Percentiles rank a stretch among this genome's conserved stretches.
phyloP scores from a whole-genome alignment of 805 yeast genomes.

The Metschnikowia cubensis region DNA sequence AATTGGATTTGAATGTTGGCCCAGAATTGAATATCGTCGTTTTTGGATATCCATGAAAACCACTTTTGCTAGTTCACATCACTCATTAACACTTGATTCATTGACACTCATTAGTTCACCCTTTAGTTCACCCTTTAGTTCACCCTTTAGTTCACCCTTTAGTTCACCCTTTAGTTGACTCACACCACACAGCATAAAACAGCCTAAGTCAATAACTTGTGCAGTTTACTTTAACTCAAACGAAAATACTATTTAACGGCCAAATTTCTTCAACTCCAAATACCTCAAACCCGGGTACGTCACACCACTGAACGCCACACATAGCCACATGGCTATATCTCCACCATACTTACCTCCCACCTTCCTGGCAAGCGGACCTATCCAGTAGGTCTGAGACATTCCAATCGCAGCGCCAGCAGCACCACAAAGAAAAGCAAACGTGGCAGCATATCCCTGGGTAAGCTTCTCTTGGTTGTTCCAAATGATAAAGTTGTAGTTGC shows the following conservation, averaged over 20 bases:
- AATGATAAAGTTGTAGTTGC: slow-evolving; percentile 25
- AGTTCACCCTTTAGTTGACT: too few relatives aligned
- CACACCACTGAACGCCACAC: slow-evolving; percentile 65
- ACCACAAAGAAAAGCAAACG: slow-evolving; percentile 61
- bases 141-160: too few relatives aligned
- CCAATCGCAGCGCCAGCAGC: slow-evolving; percentile 81
- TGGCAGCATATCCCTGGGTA: slow-evolving; percentile 71
- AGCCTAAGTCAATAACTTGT: neutral
- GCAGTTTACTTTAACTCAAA: too few relatives aligned
- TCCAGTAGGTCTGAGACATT: slow-evolving; percentile 83
- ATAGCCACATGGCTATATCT: slow-evolving; percentile 78
- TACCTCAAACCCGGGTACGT: slow-evolving; percentile 65
- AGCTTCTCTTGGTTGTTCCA: slow-evolving; percentile 64
- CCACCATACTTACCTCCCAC: slow-evolving; percentile 61
- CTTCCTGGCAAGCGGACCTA: slow-evolving; percentile 65
- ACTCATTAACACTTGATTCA: too few relatives aligned
- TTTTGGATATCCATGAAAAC: too few relatives aligned
- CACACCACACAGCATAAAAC: neutral
- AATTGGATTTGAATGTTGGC: too few relatives aligned
- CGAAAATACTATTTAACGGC: slow-evolving; percentile 7
- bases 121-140: too few relatives aligned
- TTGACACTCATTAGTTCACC: too few relatives aligned
- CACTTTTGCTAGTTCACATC: too few relatives aligned
- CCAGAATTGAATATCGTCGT: too few relatives aligned
- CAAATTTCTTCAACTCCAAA: slow-evolving; percentile 53